phyloP scores from a whole-genome alignment of 2,329 filamentous ascomycete genomes.

The Ophiocordyceps camponoti-saundersi region DNA sequence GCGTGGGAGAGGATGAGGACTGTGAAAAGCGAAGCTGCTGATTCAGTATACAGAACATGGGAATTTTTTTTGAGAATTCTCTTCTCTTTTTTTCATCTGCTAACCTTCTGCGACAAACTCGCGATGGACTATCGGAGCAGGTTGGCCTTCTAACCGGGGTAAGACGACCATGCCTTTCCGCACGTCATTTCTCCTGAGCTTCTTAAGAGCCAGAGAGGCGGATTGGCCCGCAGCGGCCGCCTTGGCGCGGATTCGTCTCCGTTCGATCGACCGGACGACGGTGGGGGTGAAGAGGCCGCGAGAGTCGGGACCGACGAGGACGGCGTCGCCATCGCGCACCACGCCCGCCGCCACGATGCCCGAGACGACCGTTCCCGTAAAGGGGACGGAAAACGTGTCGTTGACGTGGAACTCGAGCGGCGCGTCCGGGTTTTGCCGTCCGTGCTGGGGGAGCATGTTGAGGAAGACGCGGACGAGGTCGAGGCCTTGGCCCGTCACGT shows the following conservation, averaged over 20 bases:
- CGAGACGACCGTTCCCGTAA: constrained; percentile 89
- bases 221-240: constrained; percentile 84
- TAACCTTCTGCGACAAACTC: constrained; percentile 66
- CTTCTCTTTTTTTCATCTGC: constrained; percentile 1
- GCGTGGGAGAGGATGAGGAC: constrained; percentile 91
- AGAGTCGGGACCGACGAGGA: constrained; percentile 79
- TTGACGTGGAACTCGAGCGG: constrained; percentile 93
- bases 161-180: constrained; percentile 96
- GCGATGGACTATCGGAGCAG: constrained; percentile 50
- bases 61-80: too few species aligned
- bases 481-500: constrained; percentile 84
- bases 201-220: constrained; percentile 78
- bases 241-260: constrained; percentile 79
- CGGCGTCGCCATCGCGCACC: constrained; percentile 75
- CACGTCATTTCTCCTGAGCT: constrained; percentile 78
- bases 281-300: constrained; percentile 81
- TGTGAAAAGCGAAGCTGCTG: too few species aligned
- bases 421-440: constrained; percentile 74
- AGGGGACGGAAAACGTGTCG: constrained; percentile 94
- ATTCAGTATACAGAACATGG: too few species aligned
- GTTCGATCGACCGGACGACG: constrained; percentile 79
- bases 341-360: constrained; percentile 82
- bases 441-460: constrained; percentile 88
- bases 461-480: constrained; percentile 84
- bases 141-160: constrained; percentile 59